Evolutionary conservation across 2,329 filamentous ascomycete species (phyloP), one percentile per base, ranked within the genome.

Genomic region (Orbilia ellipsospora): DNA sequence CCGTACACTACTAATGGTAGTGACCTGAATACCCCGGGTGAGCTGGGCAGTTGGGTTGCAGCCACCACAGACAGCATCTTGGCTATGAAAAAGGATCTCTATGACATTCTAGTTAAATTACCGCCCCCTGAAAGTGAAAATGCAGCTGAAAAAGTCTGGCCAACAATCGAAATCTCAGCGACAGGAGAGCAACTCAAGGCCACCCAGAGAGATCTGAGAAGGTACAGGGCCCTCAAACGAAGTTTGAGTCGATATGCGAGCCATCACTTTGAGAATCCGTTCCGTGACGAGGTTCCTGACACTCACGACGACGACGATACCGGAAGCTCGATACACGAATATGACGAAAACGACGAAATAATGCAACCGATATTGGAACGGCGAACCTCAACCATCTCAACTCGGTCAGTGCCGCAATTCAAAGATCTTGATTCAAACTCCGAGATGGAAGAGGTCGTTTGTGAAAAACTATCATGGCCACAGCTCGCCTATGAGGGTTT

Each of bases 61-160:
- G 97, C 94, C 82, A 97, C 94, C 2, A 98, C 94, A 1, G 95
- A 99, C 83, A 94, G 92, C 80, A 95, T 99, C 72, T 86, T 99
- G 13, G 89, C 89, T 55, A 91, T 92, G 82, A 98, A 98, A 83
- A 88, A 90, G 60, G 88, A 91, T 1, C 87, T 99, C 1, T 98
- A 93, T 85, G 95, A 99, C 81, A 86, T 97, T 79, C 87, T 97
- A 45, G 90, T 98, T 74, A 92, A 92, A 64, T 87, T 98, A 80
- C 92, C 93, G 0, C 86, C 89, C 0, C 82, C 86, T 4, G 85
- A 90, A 79, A 83, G 88, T 2, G 84, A 87, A 63, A 84, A 88
- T 52, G 87, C 87, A 6, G 84, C 85, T 26, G 85, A 87, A 78
- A 89, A 86, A 78, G 83, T 87, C 16, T 97, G 93, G 90, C 94